Percentiles rank a stretch among this genome's conserved stretches.
These are phyloP conservation scores for Melocanna baccifera DNA, from an alignment of 176 grass and related monocot species.

Conservation along the genomic window DNA sequence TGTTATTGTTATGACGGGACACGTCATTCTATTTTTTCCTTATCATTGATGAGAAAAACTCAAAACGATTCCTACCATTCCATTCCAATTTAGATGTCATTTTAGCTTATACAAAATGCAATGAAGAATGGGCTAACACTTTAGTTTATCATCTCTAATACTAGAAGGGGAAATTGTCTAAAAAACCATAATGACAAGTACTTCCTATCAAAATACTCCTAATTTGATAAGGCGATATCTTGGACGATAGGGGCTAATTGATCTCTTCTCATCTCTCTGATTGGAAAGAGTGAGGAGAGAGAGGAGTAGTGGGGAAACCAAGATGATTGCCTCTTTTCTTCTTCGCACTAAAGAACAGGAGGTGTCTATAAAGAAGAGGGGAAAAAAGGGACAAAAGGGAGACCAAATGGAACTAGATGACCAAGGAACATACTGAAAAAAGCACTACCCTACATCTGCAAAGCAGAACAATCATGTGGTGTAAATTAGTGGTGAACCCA, in stretches of 20 bases:
- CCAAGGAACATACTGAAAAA: background rate
- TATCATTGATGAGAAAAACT: background rate
- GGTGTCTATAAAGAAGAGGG: background rate
- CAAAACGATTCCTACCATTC: background rate
- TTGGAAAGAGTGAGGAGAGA: conserved; percentile 32
- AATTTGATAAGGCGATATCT: background rate
- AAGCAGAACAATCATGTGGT: background rate
- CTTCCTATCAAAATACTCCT: background rate
- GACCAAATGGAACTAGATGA: background rate
- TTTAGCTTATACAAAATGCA: background rate
- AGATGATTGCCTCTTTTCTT: conserved; percentile 23
- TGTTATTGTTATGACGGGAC: background rate
- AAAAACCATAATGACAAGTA: background rate
- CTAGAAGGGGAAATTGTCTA: background rate
- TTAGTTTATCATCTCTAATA: background rate
- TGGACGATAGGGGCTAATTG: background rate
- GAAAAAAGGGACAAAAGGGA: background rate
- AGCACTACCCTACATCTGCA: background rate
- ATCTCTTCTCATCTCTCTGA: background rate
- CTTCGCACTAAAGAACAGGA: conserved; percentile 20
- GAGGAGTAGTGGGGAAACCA: conserved; percentile 12
- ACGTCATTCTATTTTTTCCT: background rate
- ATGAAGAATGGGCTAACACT: too few species aligned
- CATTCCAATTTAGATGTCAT: background rate
- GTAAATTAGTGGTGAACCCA: background rate